These are phyloP conservation scores for Paraphaeosphaeria sporulosa DNA, from an alignment of 2,329 filamentous ascomycete genomes.

Conservation along the genomic window DNA sequence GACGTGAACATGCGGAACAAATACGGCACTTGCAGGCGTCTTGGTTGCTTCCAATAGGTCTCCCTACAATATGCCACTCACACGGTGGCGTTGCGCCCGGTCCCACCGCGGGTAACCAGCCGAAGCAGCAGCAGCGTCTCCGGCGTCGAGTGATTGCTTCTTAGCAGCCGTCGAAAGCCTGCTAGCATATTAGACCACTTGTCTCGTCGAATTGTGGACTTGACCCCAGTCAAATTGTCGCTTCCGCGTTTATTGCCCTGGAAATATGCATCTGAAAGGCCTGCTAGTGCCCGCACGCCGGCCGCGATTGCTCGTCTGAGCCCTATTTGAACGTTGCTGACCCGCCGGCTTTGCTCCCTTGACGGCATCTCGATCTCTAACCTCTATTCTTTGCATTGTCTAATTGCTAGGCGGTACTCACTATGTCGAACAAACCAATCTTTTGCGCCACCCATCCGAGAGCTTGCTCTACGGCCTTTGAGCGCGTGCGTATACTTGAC, in stretches of 20 bases:
- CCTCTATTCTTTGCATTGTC: constrained; percentile 17
- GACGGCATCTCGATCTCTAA: constrained; percentile 31
- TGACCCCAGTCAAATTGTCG: constrained; percentile 23
- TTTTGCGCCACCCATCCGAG: constrained; percentile 94
- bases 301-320: constrained; percentile 33
- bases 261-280: constrained; percentile 25
- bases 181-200: constrained; percentile 16
- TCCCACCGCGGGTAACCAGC: neutral
- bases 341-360: constrained; percentile 13
- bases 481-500: constrained; percentile 69
- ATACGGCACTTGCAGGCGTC: neutral
- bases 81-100: neutral
- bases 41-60: neutral
- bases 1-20: neutral
- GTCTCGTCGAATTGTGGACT: constrained; percentile 34
- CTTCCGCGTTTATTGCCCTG: constrained; percentile 15
- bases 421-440: constrained; percentile 80
- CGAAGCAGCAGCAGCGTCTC: constrained; percentile 4
- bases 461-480: constrained; percentile 96
- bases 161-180: constrained; percentile 13
- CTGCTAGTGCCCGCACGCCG: constrained; percentile 31
- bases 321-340: constrained; percentile 35
- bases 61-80: neutral
- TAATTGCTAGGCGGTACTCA: constrained; percentile 20
- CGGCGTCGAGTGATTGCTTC: constrained; percentile 16